These are phyloP conservation scores for Samsoniella hepiali DNA, from an alignment of 2,329 filamentous ascomycete species.

Conservation along the genomic window DNA sequence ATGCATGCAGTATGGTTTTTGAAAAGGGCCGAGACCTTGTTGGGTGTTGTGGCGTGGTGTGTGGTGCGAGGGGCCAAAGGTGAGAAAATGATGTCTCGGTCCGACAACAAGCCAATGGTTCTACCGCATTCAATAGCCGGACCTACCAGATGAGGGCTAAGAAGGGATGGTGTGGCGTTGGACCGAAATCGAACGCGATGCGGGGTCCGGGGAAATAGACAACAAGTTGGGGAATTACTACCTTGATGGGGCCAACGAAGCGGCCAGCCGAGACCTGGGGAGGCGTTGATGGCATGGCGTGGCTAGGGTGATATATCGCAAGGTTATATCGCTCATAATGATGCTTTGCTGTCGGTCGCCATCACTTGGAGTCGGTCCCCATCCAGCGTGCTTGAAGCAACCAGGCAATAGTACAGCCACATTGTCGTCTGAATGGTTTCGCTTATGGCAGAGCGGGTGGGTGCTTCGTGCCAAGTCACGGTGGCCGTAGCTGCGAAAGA, in stretches of 20 bases:
- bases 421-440: no score
- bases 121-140: background rate
- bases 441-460: no score
- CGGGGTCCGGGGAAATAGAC: conserved; percentile 4
- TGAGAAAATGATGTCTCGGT: background rate
- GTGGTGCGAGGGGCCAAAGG: background rate
- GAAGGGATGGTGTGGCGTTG: background rate
- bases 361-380: no score
- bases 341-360: background rate
- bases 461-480: no score
- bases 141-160: background rate
- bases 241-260: no score
- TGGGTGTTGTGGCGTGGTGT: background rate
- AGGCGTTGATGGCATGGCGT: no score
- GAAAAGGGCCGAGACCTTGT: background rate
- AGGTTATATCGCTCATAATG: background rate
- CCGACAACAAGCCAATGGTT: background rate
- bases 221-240: background rate
- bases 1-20: background rate
- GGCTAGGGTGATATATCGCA: no score
- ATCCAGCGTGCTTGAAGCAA: no score
- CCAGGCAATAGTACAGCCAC: no score
- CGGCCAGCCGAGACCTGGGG: background rate
- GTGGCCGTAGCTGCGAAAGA: no score
- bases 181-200: background rate